These are phyloP conservation scores for Macrocybe sp. DNA, from an alignment of 1,284 basidiomycete species.

Conservation along the genomic window DNA sequence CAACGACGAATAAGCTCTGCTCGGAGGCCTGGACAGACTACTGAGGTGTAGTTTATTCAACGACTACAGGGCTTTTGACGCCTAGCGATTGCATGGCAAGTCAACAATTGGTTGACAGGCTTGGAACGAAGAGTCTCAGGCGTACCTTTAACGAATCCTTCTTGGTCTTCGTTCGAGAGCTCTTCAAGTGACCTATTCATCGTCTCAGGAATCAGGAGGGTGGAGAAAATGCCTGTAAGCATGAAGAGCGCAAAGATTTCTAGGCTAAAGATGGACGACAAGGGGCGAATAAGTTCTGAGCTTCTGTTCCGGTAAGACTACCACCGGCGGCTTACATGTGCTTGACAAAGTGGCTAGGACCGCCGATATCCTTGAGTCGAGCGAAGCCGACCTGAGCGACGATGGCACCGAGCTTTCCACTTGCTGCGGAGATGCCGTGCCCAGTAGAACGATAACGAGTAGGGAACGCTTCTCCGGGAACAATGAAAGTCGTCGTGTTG, in stretches of 20 bases:
- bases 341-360: constrained; percentile 52
- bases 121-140: not conserved
- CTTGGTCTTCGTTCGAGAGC: constrained; percentile 64
- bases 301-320: not conserved
- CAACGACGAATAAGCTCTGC: no score
- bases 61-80: no score
- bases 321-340: constrained; percentile 45
- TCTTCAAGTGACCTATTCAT: constrained; percentile 67
- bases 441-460: constrained; percentile 82
- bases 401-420: constrained; percentile 82
- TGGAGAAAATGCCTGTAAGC: constrained; percentile 76
- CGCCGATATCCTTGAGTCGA: constrained; percentile 64
- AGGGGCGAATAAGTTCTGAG: not conserved
- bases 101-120: not conserved
- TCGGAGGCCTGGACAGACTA: no score
- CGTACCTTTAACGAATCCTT: constrained; percentile 47
- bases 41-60: no score
- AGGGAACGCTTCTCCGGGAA: constrained; percentile 85
- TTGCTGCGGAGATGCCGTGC: constrained; percentile 83
- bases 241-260: constrained; percentile 78
- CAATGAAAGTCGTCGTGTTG: constrained; percentile 78
- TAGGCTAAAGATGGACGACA: constrained; percentile 30
- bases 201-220: constrained; percentile 74
- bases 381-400: constrained; percentile 79
- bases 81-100: no score